These are phyloP conservation scores for Melastoma malabathricum DNA, from an alignment of 345 rosid genomes.

Conservation along the genomic window DNA sequence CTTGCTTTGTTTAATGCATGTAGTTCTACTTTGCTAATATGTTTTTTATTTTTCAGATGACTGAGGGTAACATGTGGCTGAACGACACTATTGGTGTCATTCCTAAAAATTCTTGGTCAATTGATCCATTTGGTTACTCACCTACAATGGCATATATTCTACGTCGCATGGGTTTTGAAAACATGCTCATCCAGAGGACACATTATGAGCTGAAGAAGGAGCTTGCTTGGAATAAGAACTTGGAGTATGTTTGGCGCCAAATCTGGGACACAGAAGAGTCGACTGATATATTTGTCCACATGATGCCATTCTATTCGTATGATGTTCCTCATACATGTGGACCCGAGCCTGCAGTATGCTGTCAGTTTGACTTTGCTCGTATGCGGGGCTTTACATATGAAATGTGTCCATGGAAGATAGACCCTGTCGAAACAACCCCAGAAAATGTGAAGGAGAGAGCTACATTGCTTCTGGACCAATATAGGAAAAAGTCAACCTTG, in stretches of 20 bases:
- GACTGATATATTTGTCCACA: constrained; percentile 90
- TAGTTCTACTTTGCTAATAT: not conserved
- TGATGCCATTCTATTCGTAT: constrained; percentile 99
- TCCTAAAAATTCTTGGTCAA: constrained; percentile 97
- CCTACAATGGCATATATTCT: constrained; percentile 97
- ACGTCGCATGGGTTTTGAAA: constrained; percentile 96
- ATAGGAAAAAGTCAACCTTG: constrained; percentile 78
- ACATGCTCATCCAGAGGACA: constrained; percentile 98
- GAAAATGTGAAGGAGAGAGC: constrained; percentile 94
- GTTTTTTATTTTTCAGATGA: constrained; percentile 29
- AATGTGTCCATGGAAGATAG: constrained; percentile 65
- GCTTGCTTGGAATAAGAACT: constrained; percentile 71
- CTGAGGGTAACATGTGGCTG: constrained; percentile 94
- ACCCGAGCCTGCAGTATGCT: constrained; percentile 97
- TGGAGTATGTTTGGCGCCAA: constrained; percentile 95
- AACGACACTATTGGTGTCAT: constrained; percentile 79
- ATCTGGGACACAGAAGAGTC: constrained; percentile 91
- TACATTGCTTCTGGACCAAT: constrained; percentile 66
- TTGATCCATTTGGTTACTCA: constrained; percentile 97
- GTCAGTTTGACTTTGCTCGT: constrained; percentile 95
- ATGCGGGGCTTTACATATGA: constrained; percentile 46
- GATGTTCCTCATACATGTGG: constrained; percentile 99
- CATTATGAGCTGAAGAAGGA: constrained; percentile 99
- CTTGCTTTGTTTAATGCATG: no score
- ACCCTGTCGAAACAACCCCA: constrained; percentile 66